Conservation (phyloP, 192 early-diverging fungal species). For the Coemansia javaensis region DNA sequence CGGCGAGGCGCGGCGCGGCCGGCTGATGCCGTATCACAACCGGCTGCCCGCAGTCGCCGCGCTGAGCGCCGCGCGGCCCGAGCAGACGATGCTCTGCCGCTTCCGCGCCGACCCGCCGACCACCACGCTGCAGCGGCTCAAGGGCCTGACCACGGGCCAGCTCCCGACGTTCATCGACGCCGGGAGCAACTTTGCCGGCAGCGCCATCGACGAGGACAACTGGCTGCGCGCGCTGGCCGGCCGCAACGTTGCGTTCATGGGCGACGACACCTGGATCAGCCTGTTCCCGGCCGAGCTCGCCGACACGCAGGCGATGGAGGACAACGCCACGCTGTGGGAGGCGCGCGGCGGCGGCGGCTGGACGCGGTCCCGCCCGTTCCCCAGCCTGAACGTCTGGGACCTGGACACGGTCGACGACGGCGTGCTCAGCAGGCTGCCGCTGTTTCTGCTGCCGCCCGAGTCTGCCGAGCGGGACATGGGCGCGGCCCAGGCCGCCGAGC, state of each 20-base stretch:
- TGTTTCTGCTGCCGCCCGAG: constrained; percentile 28
- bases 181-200: constrained; percentile 75
- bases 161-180: constrained; percentile 80
- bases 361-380: constrained; percentile 64
- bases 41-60: constrained; percentile 45
- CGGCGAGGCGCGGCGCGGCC: not conserved
- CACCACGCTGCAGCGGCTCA: constrained; percentile 75
- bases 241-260: constrained; percentile 70
- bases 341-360: constrained; percentile 12
- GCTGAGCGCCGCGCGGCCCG: constrained; percentile 48
- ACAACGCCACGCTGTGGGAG: constrained; percentile 5
- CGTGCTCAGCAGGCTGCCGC: constrained; percentile 60
- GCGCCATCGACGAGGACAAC: constrained; percentile 73
- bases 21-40: constrained; percentile 39
- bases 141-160: constrained; percentile 74
- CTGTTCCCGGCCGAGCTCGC: constrained; percentile 71
- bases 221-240: constrained; percentile 62
- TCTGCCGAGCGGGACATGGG: not conserved
- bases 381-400: constrained; percentile 78
- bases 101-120: constrained; percentile 77
- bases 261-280: constrained; percentile 93
- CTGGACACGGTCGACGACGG: constrained; percentile 91
- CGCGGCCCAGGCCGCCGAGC: not conserved
- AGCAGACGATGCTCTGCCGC: constrained; percentile 59
- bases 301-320: constrained; percentile 17